Base-by-base conservation (phyloP, 2,329 filamentous ascomycete genomes). In the Apiospora saccharicola region DNA sequence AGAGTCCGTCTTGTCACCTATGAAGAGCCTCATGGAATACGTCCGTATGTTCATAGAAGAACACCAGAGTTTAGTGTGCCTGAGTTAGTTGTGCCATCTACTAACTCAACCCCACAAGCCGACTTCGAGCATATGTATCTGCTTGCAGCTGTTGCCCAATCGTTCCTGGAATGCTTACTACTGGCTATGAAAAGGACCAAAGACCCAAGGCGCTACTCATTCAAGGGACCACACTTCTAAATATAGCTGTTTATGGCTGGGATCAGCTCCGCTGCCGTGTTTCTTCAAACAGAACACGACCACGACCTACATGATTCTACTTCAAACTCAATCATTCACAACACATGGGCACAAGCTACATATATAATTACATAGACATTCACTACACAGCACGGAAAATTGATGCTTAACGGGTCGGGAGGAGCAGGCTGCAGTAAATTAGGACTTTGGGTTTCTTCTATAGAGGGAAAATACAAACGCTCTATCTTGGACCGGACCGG, bases 151-250 rank as follows among this genome's bases (percentile, higher is more conserved):
- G 26, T 34, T 34, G 51, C 13, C 24, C 2, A 30, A 19, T 22
- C 24, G 51, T 34, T 14, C 26, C 51, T 34, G 51, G 51, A 7
- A 57, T 57, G 14, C 26, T 57, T 57, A 57, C 51, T 22, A 37
- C 53, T 22, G 53, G 16, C n/a, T 16, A 30, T 61, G 51, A 19
- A 6, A 19, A 57, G 13, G 16, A 24, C 30, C 16, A 37, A 61
- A 37, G 16, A 37, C 53, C 30, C 53, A 57, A 64, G 30, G 57
- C 57, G 34, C 57, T 64, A 64, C 57, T 14, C 19, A 13, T 14
- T 34, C 30, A 64, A 41, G 57, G 57, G 57, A 24, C 57, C 57
- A 41, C 57, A 41, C 57, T 64, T 64, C 57, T 64, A 64, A 64
- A 41, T 41, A 64, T 64, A 64, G 57, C 57, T n/a, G 34, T 64